Evolutionary conservation across 441 rosid genomes (phyloP), one percentile per base, ranked within the genome.

Genomic region (Jatropha multifida): DNA sequence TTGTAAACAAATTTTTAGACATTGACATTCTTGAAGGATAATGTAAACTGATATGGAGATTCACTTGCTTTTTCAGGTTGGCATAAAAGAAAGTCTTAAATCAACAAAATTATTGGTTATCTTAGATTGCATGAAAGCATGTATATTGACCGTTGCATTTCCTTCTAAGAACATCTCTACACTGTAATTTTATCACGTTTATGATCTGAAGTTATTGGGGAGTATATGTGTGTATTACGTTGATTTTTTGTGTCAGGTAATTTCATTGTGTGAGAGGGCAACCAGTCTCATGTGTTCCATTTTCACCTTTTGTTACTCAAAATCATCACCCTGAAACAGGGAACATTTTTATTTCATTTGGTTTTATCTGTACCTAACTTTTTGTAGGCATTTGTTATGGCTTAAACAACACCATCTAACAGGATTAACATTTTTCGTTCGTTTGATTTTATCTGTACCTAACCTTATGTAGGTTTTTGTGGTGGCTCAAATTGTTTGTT

Each of bases 401-500:
- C 32, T 32, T 32, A 32, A 44, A 44, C 48, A 11, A 4, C 48
- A 7, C 9, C 8, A 44, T 4, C 9, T 0, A 8, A 44, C 7
- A 60, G 54, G 40, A 59, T 18, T 67, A 37, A 5, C 23, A 32
- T 32, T 11, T 64, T n/a, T 32, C 2, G 37, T 60, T 60, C 62
- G 12, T 42, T n/a, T 61, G 18, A 11, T 17, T 76, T 68, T 7
- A 48, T 65, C 17, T 38, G 56, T 59, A 46, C 37, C 48, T 5
- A 11, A 68, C 48, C 11, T 26, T 59, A 73, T 73, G 68, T 83
- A 88, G 92, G 88, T 88, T 52, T 88, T 86, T 77, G 80, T 88
- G 71, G 86, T 76, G 51, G 79, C 86, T 80, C 90, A 88, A 80
- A 48, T 88, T 38, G 54, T 85, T 71, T 90, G 92, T 71, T 90